phyloP scores from a whole-genome alignment of 2,329 filamentous ascomycete species.

The Talaromyces amestolkiae region DNA sequence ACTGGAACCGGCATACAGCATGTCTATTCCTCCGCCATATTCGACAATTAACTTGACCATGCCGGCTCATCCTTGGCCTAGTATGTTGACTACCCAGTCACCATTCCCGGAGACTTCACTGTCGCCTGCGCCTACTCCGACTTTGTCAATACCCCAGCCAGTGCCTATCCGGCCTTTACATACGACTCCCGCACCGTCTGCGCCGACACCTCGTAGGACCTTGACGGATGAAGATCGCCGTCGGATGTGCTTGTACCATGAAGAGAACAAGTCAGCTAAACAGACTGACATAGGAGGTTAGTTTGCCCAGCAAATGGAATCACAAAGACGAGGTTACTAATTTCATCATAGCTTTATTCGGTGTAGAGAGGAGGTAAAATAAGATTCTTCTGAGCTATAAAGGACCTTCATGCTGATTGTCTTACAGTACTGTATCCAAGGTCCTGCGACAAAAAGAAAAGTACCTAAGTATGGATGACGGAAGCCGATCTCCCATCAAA shows the following conservation, averaged over 20 bases:
- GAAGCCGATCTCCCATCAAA: conserved; percentile 75
- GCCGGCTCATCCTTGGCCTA: conserved; percentile 68
- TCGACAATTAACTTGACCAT: conserved; percentile 67
- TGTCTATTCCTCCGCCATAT: conserved; percentile 58
- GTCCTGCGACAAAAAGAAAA: conserved; percentile 92
- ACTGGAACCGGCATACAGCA: conserved; percentile 54
- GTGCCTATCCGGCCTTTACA: conserved; percentile 38
- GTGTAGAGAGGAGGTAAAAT: conserved; percentile 88
- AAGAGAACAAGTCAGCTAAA: conserved; percentile 84
- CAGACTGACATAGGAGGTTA: conserved; percentile 91
- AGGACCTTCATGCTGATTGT: conserved; percentile 7
- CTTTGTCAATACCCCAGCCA: conserved; percentile 53
- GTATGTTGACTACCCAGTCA: conserved; percentile 72
- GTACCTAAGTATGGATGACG: conserved; percentile 79
- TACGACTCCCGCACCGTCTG: conserved; percentile 38
- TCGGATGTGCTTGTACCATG: conserved; percentile 89
- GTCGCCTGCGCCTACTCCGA: conserved; percentile 51
- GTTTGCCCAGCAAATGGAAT: background rate
- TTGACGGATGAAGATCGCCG: conserved; percentile 87
- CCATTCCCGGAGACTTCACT: conserved; percentile 62
- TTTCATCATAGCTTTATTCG: conserved; percentile 67
- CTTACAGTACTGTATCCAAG: conserved; percentile 89
- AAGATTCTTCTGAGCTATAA: conserved; percentile 6
- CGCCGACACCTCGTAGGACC: conserved; percentile 73
- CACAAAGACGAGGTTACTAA: conserved; percentile 22